Base-by-base conservation (phyloP, 768 basidiomycete species). In the Amyloporia xantha region DNA sequence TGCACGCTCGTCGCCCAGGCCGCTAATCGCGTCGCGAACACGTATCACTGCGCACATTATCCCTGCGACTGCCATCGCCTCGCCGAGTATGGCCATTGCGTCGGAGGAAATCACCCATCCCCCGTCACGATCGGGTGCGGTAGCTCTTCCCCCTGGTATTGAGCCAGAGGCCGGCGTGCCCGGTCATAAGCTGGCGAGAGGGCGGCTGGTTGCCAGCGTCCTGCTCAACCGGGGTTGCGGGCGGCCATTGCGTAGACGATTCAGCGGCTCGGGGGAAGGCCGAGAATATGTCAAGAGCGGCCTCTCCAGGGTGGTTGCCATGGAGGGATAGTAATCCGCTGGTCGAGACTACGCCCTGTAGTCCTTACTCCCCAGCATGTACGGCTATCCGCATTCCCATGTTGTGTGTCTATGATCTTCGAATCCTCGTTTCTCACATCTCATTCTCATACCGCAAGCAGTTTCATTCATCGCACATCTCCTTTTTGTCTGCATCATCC, bases 141-240 rank as follows among this genome's bases (percentile, higher is more conserved):
- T 20, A 4, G 27, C 33, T 5, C 20, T 30, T 3, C 48, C 48
- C 2, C 48, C 48, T 12, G 40, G 48, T 17, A 19, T 49, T 27
- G 47, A 50, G 46, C 49, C 49, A 13, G 28, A 47, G 15, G 19
- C 25, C 5, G 25, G 28, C 2, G 33, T 41, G 15, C 49, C 33
- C 7, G 26, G 15, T 10, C n/a, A 25, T 49, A 23, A 4, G 24
- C 40, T 26, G 24, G 36, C 70, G 4, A 67, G 72, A 12, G 74
- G 50, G 71, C 27, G 70, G 57, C 70, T 81, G 46, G 78, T 83
- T 1, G 81, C 81, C 2, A 78, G 76, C 17, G 79, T 79, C 40
- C 61, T 83, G 26, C 67, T 83, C 23, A 75, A 74, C 56, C 68
- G 79, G 19, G 73, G 77, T 73, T 52, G 72, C 68, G 78, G 79